Evolutionary conservation across 768 basidiomycete species (phyloP), one percentile per base, ranked within the genome.

Genomic region (Austroboletus eburneus): DNA sequence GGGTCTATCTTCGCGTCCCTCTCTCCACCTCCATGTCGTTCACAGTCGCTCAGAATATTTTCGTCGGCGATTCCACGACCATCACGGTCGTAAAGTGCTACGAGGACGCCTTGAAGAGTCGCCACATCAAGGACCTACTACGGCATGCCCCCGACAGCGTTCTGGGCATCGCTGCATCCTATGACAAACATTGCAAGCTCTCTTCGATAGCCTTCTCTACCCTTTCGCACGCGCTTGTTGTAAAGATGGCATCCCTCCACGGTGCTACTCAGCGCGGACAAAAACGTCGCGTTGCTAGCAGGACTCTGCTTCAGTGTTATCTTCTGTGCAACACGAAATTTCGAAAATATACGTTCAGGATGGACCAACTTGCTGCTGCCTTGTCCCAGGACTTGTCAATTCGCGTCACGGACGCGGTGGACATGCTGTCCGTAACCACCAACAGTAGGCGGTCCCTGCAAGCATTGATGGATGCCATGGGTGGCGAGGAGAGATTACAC

Each of bases 131-230:
- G 9, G 46, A 46, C 1, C 67, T 79, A 17, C 35, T 70, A 29
- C 8, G 13, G 16, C 45, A 58, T 17, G 54, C 67, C 0, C 42
- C 62, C 14, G 16, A 37, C 9, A 45, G 56, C 18, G 33, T 51
- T 21, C 48, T 76, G 23, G 78, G 78, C 4, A 47, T 80, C 5
- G 69, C 78, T 8, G 72, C 76, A 0, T 59, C 63, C 0, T 77
- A 74, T 48, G 69, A 65, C 3, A 9, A 63, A 0, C 59, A 63
- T 6, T 68, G 68, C 27, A 50, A 55, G 9, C 53, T 80, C 10
- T 63, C 59, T 0, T 54, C 57, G 1, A 54, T 79, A 2, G 74
- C 75, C 0, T 63, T 80, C 32, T 60, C 76, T 5, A 68, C 76
- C 0, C 38, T 48, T 5, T 59, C 67, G 0, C 56, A 50, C 0